Conservation (phyloP, 192 early-diverging fungal species). For the Backusella mclennaniae region DNA sequence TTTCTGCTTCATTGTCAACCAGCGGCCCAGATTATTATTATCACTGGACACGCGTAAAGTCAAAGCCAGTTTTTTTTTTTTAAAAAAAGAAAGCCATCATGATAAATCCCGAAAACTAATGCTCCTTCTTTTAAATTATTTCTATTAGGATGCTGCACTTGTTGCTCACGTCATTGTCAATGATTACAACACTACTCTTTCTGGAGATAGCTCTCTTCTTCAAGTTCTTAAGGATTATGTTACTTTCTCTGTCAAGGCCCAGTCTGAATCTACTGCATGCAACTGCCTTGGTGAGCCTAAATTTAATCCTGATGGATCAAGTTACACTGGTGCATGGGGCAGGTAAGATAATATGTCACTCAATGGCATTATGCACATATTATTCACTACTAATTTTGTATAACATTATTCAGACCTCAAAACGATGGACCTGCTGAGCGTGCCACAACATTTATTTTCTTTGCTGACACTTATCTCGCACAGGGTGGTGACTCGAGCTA, state of each 20-base stretch:
- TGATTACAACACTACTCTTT: slow-evolving; percentile 18
- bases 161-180: not conserved
- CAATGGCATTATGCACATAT: not conserved
- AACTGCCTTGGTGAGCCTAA: slow-evolving; percentile 66
- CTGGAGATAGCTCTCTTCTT: slow-evolving; percentile 13
- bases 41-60: slow-evolving; percentile 67
- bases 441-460: slow-evolving; percentile 37
- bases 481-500: slow-evolving; percentile 24
- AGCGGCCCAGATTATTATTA: slow-evolving; percentile 73
- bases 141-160: slow-evolving; percentile 37
- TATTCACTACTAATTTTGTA: not conserved
- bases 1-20: slow-evolving; percentile 28
- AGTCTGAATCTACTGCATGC: slow-evolving; percentile 22
- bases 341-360: not conserved
- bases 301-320: slow-evolving; percentile 53
- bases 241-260: slow-evolving; percentile 28
- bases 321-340: slow-evolving; percentile 53
- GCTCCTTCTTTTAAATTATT: not conserved
- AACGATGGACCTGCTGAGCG: slow-evolving; percentile 69
- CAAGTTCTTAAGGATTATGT: slow-evolving; percentile 40
- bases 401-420: slow-evolving; percentile 49
- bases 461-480: slow-evolving; percentile 41
- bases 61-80: slow-evolving; percentile 32
- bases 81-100: not conserved
- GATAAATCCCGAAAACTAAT: not conserved